These are phyloP conservation scores for Ilex aquifolium DNA, from an alignment of 257 asterid species.

Conservation along the genomic window DNA sequence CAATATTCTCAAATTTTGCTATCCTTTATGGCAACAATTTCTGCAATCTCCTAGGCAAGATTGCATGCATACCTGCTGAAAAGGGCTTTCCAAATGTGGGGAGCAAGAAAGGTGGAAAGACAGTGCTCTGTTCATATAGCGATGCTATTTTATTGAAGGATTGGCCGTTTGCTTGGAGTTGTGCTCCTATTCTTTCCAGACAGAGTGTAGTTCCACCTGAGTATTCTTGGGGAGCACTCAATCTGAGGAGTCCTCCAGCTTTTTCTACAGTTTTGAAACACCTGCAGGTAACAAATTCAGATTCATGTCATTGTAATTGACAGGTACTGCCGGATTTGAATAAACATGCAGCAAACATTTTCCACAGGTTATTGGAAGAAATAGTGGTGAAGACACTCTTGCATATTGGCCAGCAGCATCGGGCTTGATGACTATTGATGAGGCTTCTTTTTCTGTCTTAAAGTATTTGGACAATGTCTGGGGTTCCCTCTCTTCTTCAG, in stretches of 20 bases:
- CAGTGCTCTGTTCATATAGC: slow-evolving; percentile 79
- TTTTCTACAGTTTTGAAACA: slow-evolving; percentile 62
- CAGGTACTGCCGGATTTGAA: slow-evolving; percentile 4
- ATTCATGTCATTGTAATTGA: slow-evolving; percentile 6
- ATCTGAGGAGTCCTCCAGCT: slow-evolving; percentile 86
- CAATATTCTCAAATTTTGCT: slow-evolving; percentile 76
- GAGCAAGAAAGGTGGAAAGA: slow-evolving; percentile 65
- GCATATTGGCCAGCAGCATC: slow-evolving; percentile 91
- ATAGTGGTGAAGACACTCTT: slow-evolving; percentile 88
- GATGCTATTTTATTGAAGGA: slow-evolving; percentile 77
- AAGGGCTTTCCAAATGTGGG: slow-evolving; percentile 72
- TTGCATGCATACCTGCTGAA: slow-evolving; percentile 92
- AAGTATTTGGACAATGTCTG: slow-evolving; percentile 66
- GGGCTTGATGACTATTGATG: slow-evolving; percentile 72
- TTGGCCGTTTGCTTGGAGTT: slow-evolving; percentile 98
- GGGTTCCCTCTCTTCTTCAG: slow-evolving; percentile 78
- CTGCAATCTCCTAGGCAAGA: slow-evolving; percentile 75
- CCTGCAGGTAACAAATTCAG: slow-evolving; percentile 54
- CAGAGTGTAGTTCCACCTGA: slow-evolving; percentile 89
- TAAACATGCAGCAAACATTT: slow-evolving; percentile 16
- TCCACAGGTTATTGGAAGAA: slow-evolving; percentile 63
- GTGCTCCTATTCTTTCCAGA: slow-evolving; percentile 74
- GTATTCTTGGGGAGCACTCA: slow-evolving; percentile 84
- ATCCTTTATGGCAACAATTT: slow-evolving; percentile 82
- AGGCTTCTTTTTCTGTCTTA: slow-evolving; percentile 76